Evolutionary conservation across 495 filamentous ascomycete species (phyloP).

Genomic region (Penicillium atrosanguineum): DNA sequence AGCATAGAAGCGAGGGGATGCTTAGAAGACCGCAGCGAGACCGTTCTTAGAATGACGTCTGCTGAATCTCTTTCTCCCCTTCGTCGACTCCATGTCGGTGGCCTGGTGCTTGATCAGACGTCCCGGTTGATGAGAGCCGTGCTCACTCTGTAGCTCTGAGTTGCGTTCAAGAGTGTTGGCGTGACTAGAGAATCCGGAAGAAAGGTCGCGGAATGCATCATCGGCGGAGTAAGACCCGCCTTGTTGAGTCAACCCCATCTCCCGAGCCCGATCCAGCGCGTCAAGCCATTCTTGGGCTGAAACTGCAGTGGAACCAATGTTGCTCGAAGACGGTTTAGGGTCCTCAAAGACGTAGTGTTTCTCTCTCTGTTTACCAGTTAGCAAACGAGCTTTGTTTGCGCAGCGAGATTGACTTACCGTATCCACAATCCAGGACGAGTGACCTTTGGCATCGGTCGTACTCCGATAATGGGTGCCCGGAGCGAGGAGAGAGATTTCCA

Average conservation of each 20-base stretch:
- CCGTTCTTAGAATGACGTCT: slow-evolving; percentile 88
- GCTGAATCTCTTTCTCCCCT: slow-evolving; percentile 78
- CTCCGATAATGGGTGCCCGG: slow-evolving; percentile 73
- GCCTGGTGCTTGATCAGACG: slow-evolving; percentile 49
- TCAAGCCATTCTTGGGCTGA: slow-evolving; percentile 86
- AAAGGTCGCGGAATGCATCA: slow-evolving; percentile 68
- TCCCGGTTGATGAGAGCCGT: slow-evolving; percentile 25
- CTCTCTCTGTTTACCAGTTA: slow-evolving; percentile 60
- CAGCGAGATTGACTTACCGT: slow-evolving; percentile 63
- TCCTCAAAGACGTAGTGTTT: slow-evolving; percentile 95
- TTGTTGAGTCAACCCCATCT: slow-evolving; percentile 72
- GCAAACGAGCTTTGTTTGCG: slow-evolving; percentile 5
- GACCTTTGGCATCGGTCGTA: slow-evolving; percentile 76
- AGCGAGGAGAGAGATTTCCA: slow-evolving; percentile 76
- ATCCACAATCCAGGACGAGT: slow-evolving; percentile 87
- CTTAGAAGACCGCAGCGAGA: slow-evolving; percentile 74
- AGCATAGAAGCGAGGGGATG: background rate
- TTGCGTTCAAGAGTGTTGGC: slow-evolving; percentile 68
- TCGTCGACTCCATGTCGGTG: slow-evolving; percentile 53
- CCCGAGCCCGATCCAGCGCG: slow-evolving; percentile 73
- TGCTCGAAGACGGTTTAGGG: slow-evolving; percentile 60
- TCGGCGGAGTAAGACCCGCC: slow-evolving; percentile 67
- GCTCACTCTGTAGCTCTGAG: slow-evolving; percentile 39
- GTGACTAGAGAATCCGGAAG: slow-evolving; percentile 70
- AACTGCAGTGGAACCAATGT: slow-evolving; percentile 40